Conservation (phyloP, 192 early-diverging fungal species). For the Thamnidium elegans region DNA sequence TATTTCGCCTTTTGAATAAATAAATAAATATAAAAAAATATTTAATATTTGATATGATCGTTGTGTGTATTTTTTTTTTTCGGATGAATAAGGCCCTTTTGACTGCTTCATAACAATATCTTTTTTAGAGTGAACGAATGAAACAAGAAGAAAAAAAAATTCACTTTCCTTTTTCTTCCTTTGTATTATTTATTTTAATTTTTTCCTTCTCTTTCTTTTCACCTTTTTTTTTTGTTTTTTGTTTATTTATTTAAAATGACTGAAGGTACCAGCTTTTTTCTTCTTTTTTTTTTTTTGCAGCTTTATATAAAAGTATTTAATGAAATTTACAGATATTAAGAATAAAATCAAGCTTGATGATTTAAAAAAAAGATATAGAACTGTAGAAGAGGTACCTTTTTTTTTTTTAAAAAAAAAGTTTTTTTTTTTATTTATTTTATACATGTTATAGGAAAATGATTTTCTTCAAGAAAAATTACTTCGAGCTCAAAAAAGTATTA, state of each 20-base stretch:
- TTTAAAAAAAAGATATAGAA: constrained; percentile 7
- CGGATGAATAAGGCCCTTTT: constrained; percentile 4
- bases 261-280: background rate
- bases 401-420: constrained; percentile 23
- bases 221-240: background rate
- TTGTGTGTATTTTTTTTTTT: background rate
- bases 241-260: background rate
- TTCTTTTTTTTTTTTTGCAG: background rate
- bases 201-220: background rate
- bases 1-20: background rate
- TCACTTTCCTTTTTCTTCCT: background rate
- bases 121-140: background rate
- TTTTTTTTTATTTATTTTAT: constrained; percentile 31
- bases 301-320: background rate
- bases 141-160: constrained; percentile 3
- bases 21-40: too few species aligned
- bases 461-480: constrained; percentile 43
- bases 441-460: constrained; percentile 45
- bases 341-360: background rate
- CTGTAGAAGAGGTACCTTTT: background rate
- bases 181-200: background rate
- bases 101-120: constrained; percentile 7
- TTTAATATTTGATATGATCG: background rate
- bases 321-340: background rate
- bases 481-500: constrained; percentile 45